phyloP scores from a whole-genome alignment of 208 protist species.

The Acanthamoeba lugdunensis region DNA sequence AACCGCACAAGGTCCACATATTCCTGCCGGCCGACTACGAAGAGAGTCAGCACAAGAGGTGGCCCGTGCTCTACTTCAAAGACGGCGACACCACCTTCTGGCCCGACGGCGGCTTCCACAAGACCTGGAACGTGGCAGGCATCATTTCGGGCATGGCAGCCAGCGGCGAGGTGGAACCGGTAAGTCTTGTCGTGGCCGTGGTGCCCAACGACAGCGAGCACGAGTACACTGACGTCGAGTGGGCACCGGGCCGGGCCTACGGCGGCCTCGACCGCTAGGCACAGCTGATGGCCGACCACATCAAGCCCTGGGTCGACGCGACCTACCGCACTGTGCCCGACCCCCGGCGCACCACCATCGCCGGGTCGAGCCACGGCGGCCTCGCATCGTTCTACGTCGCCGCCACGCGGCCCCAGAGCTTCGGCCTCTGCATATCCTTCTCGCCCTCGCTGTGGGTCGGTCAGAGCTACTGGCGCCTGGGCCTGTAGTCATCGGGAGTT shows the following conservation, averaged over 20 bases:
- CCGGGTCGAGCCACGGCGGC: slow-evolving; percentile 11
- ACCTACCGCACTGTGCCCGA: background rate
- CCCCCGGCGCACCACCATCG: background rate
- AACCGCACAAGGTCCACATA: background rate
- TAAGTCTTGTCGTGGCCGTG: slow-evolving; percentile 3
- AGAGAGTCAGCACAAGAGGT: background rate
- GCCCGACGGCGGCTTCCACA: slow-evolving; percentile 1
- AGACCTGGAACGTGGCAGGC: background rate
- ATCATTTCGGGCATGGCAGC: background rate
- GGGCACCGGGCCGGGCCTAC: background rate
- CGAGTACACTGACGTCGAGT: slow-evolving; percentile 12
- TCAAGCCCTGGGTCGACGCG: slow-evolving; percentile 8
- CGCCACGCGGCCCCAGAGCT: background rate
- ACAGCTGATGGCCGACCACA: background rate
- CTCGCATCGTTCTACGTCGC: slow-evolving; percentile 12
- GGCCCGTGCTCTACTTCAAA: slow-evolving; percentile 1
- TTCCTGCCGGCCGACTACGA: background rate
- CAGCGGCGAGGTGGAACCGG: background rate
- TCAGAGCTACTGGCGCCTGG: background rate
- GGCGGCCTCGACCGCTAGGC: background rate
- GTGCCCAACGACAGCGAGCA: background rate
- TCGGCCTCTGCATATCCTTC: background rate
- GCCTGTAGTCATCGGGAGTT: background rate
- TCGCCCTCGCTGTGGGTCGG: slow-evolving; percentile 8
- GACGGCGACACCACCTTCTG: background rate